Conservation (phyloP, 2,329 filamentous ascomycete species). For the Escovopsis sp. region DNA sequence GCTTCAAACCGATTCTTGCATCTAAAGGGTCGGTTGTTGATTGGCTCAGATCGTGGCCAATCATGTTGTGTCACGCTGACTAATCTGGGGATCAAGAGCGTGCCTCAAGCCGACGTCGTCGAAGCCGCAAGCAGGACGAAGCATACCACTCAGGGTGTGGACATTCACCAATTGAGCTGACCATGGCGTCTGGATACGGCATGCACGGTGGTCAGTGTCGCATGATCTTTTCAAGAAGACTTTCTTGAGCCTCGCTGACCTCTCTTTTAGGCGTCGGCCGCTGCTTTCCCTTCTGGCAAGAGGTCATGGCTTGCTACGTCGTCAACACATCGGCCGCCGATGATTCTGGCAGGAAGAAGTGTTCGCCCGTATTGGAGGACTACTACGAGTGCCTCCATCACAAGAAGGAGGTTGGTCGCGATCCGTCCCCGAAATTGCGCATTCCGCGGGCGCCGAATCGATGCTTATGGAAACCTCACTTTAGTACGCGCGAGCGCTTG, state of each 20-base stretch:
- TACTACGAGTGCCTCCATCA: slow-evolving; percentile 99
- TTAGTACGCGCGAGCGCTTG: slow-evolving; percentile 63
- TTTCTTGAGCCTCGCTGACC: no score
- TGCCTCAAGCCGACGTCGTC: slow-evolving; percentile 1
- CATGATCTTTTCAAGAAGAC: neutral
- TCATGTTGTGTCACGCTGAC: slow-evolving; percentile 2
- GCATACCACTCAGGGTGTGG: slow-evolving; percentile 9
- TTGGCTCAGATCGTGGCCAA: neutral
- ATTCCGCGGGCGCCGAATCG: neutral
- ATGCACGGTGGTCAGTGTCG: slow-evolving; percentile 56
- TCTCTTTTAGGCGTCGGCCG: slow-evolving; percentile 42
- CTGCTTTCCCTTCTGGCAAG: slow-evolving; percentile 99
- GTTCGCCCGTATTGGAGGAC: slow-evolving; percentile 72
- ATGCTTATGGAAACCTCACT: slow-evolving; percentile 6
- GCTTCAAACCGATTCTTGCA: no score
- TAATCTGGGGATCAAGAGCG: neutral
- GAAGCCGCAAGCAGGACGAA: neutral
- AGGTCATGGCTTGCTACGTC: slow-evolving; percentile 95
- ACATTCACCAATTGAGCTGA: slow-evolving; percentile 13
- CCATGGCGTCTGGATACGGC: slow-evolving; percentile 73
- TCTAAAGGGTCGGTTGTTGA: no score
- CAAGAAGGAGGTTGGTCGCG: slow-evolving; percentile 75
- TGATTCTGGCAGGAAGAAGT: slow-evolving; percentile 73
- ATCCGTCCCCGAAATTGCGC: neutral
- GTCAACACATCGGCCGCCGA: slow-evolving; percentile 76